Evolutionary conservation across 1,284 basidiomycete genomes (phyloP), one percentile per base, ranked within the genome.

Genomic region (Meira miltonrushii): DNA sequence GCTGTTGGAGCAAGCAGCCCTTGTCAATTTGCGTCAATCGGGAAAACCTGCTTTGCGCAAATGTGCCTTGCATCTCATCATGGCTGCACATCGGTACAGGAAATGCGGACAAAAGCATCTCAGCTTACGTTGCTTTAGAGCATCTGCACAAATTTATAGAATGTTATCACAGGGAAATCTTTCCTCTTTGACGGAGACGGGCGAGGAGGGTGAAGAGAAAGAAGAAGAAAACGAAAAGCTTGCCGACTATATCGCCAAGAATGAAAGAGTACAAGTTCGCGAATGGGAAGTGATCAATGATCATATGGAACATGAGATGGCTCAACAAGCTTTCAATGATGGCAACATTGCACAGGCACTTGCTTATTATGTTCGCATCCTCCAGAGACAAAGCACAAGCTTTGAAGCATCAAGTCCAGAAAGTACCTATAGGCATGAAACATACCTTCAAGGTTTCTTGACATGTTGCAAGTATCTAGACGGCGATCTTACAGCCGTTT

Each of bases 1-100:
- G 10, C 68, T 84, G 57, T 73, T 84, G 6, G 82, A 84, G 62
- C 81, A 82, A 66, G 82, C 83, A 0, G 83, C 82, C 0, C 50
- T 79, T 1, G 74, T 79, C 0, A 79, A 81, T 57, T 61, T 81
- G 9, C 75, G 77, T 43, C 71, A 67, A 2, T 19, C 55, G 38
- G 68, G 78, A 57, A 71, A 6, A 65, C 77, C 71, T 57, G 67
- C 61, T 67, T 74, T 69, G 48, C 64, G 83, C 25, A 78, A 81
- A 60, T 80, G 79, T 41, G 82, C 81, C 0, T 74, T 81, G 41
- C 79, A 82, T 53, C 72, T 83, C 55, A 76, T 81, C 39, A 77
- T 82, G 67, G 82, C 83, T 0, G 82, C 81, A 0, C 74, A 80
- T 47, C 70, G 80, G 40, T 84, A 82, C 61, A 81, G 83, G 64